These are phyloP conservation scores for Phialemonium atrogriseum DNA, from an alignment of 2,329 filamentous ascomycete species.

Conservation along the genomic window DNA sequence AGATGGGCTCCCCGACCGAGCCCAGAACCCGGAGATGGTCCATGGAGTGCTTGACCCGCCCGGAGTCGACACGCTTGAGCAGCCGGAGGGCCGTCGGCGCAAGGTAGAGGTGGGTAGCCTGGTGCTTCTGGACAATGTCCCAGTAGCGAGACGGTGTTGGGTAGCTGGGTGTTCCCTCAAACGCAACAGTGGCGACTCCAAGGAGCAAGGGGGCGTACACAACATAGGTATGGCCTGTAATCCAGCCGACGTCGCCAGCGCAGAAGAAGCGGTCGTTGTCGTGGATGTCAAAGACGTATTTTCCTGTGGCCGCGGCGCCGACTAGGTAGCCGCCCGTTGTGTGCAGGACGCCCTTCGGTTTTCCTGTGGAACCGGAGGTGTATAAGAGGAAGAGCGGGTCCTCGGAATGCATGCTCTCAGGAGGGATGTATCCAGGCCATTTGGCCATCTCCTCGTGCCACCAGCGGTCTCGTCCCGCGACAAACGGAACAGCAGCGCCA, in stretches of 20 bases:
- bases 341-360: slow-evolving; percentile 97
- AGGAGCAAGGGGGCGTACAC: slow-evolving; percentile 90
- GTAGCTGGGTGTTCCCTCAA: slow-evolving; percentile 93
- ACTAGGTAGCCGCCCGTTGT: slow-evolving; percentile 86
- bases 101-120: slow-evolving; percentile 94
- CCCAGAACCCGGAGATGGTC: slow-evolving; percentile 82
- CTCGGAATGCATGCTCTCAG: slow-evolving; percentile 81
- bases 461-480: slow-evolving; percentile 79
- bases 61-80: slow-evolving; percentile 85
- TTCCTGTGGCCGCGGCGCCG: slow-evolving; percentile 83
- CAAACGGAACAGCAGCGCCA: slow-evolving; percentile 83
- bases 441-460: slow-evolving; percentile 97
- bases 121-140: slow-evolving; percentile 91
- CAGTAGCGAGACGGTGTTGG: slow-evolving; percentile 96
- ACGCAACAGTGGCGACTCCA: slow-evolving; percentile 90
- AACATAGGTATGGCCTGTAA: slow-evolving; percentile 97
- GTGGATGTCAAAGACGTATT: slow-evolving; percentile 97
- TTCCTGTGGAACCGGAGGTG: slow-evolving; percentile 92
- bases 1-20: slow-evolving; percentile 92
- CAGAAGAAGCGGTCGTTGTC: slow-evolving; percentile 90
- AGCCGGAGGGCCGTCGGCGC: slow-evolving; percentile 86
- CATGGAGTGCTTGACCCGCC: slow-evolving; percentile 84
- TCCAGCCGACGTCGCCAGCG: slow-evolving; percentile 95
- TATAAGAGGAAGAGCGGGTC: slow-evolving; percentile 95
- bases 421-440: slow-evolving; percentile 83